A percentile compares a stretch with the other conserved stretches of the same genome.
phyloP scores from a whole-genome alignment of 768 basidiomycete species.

The Scleroderma citrinum region DNA sequence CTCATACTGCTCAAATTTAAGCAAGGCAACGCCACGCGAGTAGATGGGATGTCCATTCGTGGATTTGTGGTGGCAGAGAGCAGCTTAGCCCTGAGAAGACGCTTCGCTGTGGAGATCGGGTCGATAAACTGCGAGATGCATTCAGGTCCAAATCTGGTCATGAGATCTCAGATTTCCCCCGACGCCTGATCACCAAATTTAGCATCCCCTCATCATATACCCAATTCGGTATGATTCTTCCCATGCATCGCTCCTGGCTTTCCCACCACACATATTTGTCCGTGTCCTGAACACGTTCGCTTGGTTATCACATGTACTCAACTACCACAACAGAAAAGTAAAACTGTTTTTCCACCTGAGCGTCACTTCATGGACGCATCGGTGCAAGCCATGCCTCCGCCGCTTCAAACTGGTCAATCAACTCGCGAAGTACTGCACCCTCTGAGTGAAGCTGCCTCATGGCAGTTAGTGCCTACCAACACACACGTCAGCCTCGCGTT shows the following conservation, averaged over 20 bases:
- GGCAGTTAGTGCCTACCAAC: conserved; percentile 68
- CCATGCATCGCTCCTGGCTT: neutral
- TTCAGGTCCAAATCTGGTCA: neutral
- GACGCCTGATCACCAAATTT: neutral
- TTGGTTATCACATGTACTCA: neutral
- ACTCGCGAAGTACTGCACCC: conserved; percentile 71
- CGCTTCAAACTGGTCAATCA: conserved; percentile 94
- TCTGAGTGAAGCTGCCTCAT: conserved; percentile 87
- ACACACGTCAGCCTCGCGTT: conserved; percentile 24
- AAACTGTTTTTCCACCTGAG: conserved; percentile 2
- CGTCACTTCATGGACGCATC: conserved; percentile 82
- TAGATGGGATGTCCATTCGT: conserved; percentile 9
- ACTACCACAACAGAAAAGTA: neutral
- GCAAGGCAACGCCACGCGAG: conserved; percentile 24
- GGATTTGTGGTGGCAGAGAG: conserved; percentile 13
- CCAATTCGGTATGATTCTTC: neutral
- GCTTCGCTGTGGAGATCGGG: conserved; percentile 16
- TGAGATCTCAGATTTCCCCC: conserved; percentile 19
- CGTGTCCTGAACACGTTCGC: neutral
- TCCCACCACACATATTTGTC: neutral
- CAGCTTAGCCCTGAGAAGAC: conserved; percentile 12
- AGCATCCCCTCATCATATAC: neutral
- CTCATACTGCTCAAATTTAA: conserved; percentile 13
- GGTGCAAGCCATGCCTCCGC: conserved; percentile 93
- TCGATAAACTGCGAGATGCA: conserved; percentile 20